A percentile compares a stretch with the other conserved stretches of the same genome.
phyloP scores from a whole-genome alignment of 176 grass and related monocot genomes.

The Musa itinerans region DNA sequence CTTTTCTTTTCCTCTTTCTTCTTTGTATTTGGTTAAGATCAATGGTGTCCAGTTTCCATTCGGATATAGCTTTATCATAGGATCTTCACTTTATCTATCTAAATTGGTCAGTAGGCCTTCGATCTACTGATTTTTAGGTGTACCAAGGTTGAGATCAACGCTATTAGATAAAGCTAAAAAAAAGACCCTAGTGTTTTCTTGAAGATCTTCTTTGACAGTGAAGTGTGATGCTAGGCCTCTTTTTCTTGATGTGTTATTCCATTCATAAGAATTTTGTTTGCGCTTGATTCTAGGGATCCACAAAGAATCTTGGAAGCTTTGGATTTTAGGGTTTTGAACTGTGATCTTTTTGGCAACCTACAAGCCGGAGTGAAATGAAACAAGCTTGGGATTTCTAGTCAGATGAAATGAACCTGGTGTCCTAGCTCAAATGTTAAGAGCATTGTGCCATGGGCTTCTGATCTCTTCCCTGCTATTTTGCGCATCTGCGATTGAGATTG shows the following conservation, averaged over 20 bases:
- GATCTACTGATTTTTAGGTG: neutral
- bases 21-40: too few species aligned
- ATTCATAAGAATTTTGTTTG: neutral
- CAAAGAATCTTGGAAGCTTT: neutral
- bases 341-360: too few species aligned
- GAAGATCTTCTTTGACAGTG: neutral
- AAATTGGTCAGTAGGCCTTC: neutral
- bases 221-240: neutral
- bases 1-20: too few species aligned
- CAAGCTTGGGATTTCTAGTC: neutral
- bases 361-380: neutral
- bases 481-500: conserved; percentile 24
- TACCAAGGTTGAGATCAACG: neutral
- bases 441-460: conserved; percentile 27
- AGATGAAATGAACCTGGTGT: conserved; percentile 27
- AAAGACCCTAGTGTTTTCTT: neutral
- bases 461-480: conserved; percentile 28
- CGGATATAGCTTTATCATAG: too few species aligned
- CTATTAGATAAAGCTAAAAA: neutral
- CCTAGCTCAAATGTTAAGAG: conserved; percentile 47
- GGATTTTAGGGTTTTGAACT: neutral
- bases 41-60: too few species aligned
- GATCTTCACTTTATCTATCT: too few species aligned
- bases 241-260: neutral
- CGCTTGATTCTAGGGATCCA: conserved; percentile 1